Conservation (phyloP, 768 basidiomycete genomes). For the Termitomyces sp. region DNA sequence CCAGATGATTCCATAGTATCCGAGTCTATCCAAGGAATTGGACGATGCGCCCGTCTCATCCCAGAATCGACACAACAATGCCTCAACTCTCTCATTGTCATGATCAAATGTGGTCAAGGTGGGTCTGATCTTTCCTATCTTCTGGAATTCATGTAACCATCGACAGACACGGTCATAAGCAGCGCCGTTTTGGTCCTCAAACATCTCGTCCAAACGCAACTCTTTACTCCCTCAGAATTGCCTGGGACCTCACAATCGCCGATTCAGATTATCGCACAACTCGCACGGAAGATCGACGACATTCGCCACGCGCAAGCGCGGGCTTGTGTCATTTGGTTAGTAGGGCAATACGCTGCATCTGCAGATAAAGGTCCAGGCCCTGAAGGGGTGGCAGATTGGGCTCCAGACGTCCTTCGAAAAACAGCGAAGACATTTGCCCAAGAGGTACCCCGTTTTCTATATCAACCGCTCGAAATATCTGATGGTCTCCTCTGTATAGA, state of each 20-base stretch:
- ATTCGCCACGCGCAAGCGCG: constrained; percentile 78
- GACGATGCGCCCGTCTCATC: constrained; percentile 63
- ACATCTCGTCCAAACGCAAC: constrained; percentile 70
- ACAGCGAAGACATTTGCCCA: constrained; percentile 64
- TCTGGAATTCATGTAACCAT: not conserved
- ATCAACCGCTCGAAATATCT: not conserved
- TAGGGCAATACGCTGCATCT: constrained; percentile 76
- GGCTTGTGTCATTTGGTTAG: constrained; percentile 90
- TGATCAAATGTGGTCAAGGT: constrained; percentile 80
- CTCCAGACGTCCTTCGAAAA: constrained; percentile 86
- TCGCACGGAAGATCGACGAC: constrained; percentile 75
- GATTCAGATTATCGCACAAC: constrained; percentile 67
- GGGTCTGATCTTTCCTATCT: constrained; percentile 18
- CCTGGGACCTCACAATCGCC: constrained; percentile 36
- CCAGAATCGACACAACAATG: constrained; percentile 72
- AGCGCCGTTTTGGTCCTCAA: constrained; percentile 85
- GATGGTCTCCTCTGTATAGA: constrained; percentile 30
- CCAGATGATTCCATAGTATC: constrained; percentile 66
- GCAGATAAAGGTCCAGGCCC: constrained; percentile 31
- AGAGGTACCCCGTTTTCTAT: constrained; percentile 48
- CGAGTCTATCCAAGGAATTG: constrained; percentile 75
- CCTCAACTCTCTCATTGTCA: constrained; percentile 67
- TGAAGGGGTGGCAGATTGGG: constrained; percentile 71
- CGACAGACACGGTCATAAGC: constrained; percentile 68
- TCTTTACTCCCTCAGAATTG: constrained; percentile 29